Percentiles rank a stretch among this genome's conserved stretches.
Conservation (phyloP, 1,139 yeast species). For the Debaryomyces singareniensis region DNA sequence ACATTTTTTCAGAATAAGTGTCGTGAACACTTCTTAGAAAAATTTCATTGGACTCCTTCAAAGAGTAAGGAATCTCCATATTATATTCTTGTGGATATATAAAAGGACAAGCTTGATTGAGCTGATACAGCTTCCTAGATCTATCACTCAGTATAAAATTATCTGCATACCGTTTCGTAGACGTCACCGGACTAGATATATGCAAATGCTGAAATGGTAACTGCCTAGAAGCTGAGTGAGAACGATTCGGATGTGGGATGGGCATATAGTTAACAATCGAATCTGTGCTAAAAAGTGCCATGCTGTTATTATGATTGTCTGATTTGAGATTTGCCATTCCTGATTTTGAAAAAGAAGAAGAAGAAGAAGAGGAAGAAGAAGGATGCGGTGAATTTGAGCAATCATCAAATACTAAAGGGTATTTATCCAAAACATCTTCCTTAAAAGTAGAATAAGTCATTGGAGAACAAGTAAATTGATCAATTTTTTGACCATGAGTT, state of each 20-base stretch:
- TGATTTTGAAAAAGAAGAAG: conserved; percentile 26
- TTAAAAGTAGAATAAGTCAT: conserved; percentile 75
- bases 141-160: conserved; percentile 55
- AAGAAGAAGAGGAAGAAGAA: conserved; percentile 6
- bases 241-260: conserved; percentile 49
- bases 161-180: conserved; percentile 68
- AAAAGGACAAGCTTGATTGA: conserved; percentile 76
- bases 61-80: conserved; percentile 58
- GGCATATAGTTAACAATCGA: conserved; percentile 51
- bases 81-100: conserved; percentile 49
- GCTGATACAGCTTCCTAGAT: conserved; percentile 65
- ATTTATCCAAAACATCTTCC: conserved; percentile 67
- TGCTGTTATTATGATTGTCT: too few relatives aligned
- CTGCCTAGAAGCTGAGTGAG: conserved; percentile 49
- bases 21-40: conserved; percentile 58
- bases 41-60: conserved; percentile 65
- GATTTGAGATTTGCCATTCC: conserved; percentile 44
- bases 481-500: conserved; percentile 17
- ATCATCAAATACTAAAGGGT: conserved; percentile 42
- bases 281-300: too few relatives aligned
- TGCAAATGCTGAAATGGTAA: conserved; percentile 65
- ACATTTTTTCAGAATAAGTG: conserved; percentile 57
- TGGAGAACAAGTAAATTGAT: conserved; percentile 54
- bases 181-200: conserved; percentile 84
- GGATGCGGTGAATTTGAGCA: conserved; percentile 1